Conservation (phyloP, 2,329 filamentous ascomycete species). For the Fusarium buharicum region DNA sequence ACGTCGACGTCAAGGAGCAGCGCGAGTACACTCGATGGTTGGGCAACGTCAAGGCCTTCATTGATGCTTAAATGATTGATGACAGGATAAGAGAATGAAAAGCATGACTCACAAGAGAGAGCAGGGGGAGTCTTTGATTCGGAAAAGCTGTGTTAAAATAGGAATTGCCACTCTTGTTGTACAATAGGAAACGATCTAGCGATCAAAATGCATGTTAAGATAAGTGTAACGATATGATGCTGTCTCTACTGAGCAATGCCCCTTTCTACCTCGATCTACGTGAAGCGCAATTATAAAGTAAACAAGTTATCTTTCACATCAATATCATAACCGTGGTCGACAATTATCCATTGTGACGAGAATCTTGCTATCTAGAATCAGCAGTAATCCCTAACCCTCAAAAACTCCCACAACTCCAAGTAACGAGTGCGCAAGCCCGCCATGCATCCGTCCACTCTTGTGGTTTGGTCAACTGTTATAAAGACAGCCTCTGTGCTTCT, state of each 20-base stretch:
- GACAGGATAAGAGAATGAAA: slow-evolving; percentile 2
- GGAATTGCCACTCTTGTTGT: slow-evolving; percentile 47
- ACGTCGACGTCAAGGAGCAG: slow-evolving; percentile 98
- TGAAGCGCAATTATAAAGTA: neutral
- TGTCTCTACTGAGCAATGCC: slow-evolving; percentile 1
- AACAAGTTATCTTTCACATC: neutral
- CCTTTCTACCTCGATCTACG: neutral
- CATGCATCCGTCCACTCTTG: slow-evolving; percentile 37
- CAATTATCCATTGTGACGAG: slow-evolving; percentile 30
- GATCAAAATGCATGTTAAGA: slow-evolving; percentile 38
- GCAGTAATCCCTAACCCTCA: slow-evolving; percentile 30
- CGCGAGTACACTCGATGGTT: slow-evolving; percentile 95
- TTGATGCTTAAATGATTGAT: slow-evolving; percentile 68
- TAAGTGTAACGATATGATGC: slow-evolving; percentile 43
- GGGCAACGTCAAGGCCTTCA: slow-evolving; percentile 84
- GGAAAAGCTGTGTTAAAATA: slow-evolving; percentile 37
- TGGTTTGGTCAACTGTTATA: slow-evolving; percentile 8
- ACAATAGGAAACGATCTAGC: slow-evolving; percentile 43
- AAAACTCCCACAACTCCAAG: slow-evolving; percentile 45
- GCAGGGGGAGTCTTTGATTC: slow-evolving; percentile 20
- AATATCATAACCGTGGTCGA: slow-evolving; percentile 2
- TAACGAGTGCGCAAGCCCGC: slow-evolving; percentile 46
- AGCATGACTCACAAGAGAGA: slow-evolving; percentile 16
- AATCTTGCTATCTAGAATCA: slow-evolving; percentile 35
- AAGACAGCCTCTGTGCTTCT: slow-evolving; percentile 15